Evolutionary conservation across 2,329 filamentous ascomycete species (phyloP).

Genomic region (Verticillium alfalfae): DNA sequence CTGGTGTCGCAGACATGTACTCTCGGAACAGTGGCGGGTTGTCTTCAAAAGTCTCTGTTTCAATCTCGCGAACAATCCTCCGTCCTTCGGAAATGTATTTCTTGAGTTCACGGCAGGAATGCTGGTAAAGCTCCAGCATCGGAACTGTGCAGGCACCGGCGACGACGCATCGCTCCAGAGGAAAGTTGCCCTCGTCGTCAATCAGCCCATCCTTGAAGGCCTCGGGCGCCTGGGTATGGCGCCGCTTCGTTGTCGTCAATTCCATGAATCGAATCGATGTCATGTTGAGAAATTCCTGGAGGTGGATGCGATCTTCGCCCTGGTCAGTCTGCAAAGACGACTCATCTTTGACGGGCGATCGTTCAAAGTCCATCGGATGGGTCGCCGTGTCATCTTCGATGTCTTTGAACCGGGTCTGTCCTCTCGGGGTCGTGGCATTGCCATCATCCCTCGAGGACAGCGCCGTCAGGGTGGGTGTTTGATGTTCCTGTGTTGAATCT

Average conservation of each 20-base stretch:
- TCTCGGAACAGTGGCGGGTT: slow-evolving; percentile 90
- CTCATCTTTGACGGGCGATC: slow-evolving; percentile 32
- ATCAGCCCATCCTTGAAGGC: slow-evolving; percentile 34
- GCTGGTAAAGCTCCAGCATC: slow-evolving; percentile 90
- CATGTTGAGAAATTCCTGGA: slow-evolving; percentile 91
- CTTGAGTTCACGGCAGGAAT: slow-evolving; percentile 92
- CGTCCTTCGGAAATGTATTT: slow-evolving; percentile 94
- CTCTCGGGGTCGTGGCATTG: slow-evolving; percentile 48
- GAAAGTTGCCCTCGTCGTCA: slow-evolving; percentile 42
- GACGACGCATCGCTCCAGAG: slow-evolving; percentile 74
- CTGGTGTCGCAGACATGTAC: slow-evolving; percentile 78
- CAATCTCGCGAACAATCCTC: slow-evolving; percentile 84
- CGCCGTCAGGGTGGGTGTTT: slow-evolving; percentile 33
- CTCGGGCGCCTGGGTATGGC: slow-evolving; percentile 69
- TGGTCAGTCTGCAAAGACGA: slow-evolving; percentile 41
- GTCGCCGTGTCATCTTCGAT: slow-evolving; percentile 39
- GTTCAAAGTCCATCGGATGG: slow-evolving; percentile 37
- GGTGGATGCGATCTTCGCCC: slow-evolving; percentile 61
- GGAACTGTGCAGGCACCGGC: slow-evolving; percentile 88
- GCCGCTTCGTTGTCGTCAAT: slow-evolving; percentile 88
- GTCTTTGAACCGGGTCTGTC: slow-evolving; percentile 50
- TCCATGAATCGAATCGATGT: slow-evolving; percentile 99
- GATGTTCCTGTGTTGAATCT: slow-evolving; percentile 19
- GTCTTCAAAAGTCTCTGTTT: slow-evolving; percentile 80
- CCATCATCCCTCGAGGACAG: slow-evolving; percentile 41